Base-by-base conservation (phyloP, 192 early-diverging fungal genomes). In the Coemansia sp. region DNA sequence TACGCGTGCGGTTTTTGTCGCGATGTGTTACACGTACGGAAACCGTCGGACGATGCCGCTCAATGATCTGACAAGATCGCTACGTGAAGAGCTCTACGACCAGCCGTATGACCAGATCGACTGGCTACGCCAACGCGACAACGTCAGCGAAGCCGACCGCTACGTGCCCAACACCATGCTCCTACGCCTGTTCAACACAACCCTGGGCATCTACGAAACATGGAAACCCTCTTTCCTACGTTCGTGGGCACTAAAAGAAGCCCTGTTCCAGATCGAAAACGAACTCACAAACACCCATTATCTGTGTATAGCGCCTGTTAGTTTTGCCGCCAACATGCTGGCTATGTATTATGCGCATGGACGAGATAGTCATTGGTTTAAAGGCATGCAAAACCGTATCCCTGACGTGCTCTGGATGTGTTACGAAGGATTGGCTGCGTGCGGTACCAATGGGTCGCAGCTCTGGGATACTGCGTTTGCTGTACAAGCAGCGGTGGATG, bases 401-500 rank as follows among this genome's bases (percentile, higher is more conserved):
- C 78, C 83, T 22, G 97, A 99, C 59, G 95, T 94, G 60, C 84
- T 98, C 85, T 99, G 95, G 95, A 89, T 98, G 88, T 86, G 89
- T 55, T 62, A 76, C 25, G 89, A 91, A 64, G 97, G 97, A 2
- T 88, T 99, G 90, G 91, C 93, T 77, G 92, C 93, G 80, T 93
- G 92, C 69, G 96, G 96, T 10, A 99, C 97, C 16, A 97, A 99
- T 63, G 97, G 97, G 11, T 92, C 90, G 60, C 97, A 99, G 75
- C 77, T 98, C 36, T 99, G 97, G 97, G 97, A 99, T 75, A 90
- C 93, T 2, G 87, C 93, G 1, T 93, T 97, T 78, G 77, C 87
- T 34, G 89, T 88, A 33, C 96, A 97, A 69, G 97, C 96, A 0
- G 73, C 86, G 2, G 82, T 92, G 5, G 97, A 97, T 54, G 76